Evolutionary conservation across 2,329 filamentous ascomycete genomes (phyloP).

Genomic region (Alternaria solani): DNA sequence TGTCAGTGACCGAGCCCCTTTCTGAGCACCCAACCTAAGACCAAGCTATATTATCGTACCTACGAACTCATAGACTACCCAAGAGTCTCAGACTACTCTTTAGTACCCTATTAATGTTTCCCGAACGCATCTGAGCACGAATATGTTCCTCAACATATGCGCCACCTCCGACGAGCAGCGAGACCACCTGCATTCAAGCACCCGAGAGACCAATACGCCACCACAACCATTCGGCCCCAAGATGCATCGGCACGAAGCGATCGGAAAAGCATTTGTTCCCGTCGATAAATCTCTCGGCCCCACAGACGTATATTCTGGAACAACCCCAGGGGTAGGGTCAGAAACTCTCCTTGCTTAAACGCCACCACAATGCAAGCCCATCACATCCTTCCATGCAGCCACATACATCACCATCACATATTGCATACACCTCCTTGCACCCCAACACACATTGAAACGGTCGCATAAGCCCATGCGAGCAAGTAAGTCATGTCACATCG

Average conservation of each 20-base stretch:
- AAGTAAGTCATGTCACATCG: not conserved
- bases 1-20: not conserved
- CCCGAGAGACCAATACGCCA: not conserved
- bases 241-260: not conserved
- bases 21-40: not conserved
- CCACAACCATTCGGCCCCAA: not conserved
- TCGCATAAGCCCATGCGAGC: not conserved
- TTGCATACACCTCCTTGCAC: not conserved
- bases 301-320: not conserved
- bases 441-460: not conserved
- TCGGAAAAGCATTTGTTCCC: too few relatives aligned
- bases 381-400: not conserved
- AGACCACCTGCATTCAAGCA: not conserved
- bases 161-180: not conserved
- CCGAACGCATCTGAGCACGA: not conserved
- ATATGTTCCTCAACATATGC: not conserved
- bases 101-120: not conserved
- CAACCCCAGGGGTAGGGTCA: not conserved
- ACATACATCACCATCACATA: not conserved
- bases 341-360: not conserved
- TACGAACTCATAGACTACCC: not conserved
- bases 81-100: not conserved
- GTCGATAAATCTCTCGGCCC: too few relatives aligned
- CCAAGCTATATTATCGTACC: not conserved
- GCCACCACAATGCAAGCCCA: not conserved